These are phyloP conservation scores for Actinidia chinensis DNA, from an alignment of 179 eudicot species.

Conservation along the genomic window DNA sequence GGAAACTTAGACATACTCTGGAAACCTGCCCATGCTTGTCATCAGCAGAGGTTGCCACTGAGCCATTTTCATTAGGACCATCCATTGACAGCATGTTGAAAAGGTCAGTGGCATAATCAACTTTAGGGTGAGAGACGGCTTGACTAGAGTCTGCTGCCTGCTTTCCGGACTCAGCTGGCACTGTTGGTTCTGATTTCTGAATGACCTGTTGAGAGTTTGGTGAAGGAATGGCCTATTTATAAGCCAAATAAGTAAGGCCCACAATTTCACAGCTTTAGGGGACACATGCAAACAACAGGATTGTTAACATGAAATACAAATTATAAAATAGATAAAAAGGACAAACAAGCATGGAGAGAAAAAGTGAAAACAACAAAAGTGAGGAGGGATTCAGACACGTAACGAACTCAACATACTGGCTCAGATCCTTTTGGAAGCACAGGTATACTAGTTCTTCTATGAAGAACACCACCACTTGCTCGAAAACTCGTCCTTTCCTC, in stretches of 20 bases:
- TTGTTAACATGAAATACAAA: not conserved
- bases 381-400: conserved; percentile 11
- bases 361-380: not conserved
- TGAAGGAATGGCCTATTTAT: conserved; percentile 46
- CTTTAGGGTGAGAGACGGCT: no score
- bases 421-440: conserved; percentile 78
- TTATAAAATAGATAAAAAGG: not conserved
- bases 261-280: not conserved
- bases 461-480: conserved; percentile 38
- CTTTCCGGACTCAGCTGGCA: no score
- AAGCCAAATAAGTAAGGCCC: conserved; percentile 23
- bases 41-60: no score
- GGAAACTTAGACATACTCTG: no score
- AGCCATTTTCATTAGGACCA: no score
- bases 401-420: conserved; percentile 43
- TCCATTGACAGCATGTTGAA: no score
- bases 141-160: no score
- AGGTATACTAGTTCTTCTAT: conserved; percentile 62
- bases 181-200: conserved; percentile 51
- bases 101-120: no score
- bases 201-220: conserved; percentile 48
- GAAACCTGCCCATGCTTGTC: no score
- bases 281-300: not conserved
- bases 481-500: conserved; percentile 54
- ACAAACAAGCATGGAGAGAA: conserved; percentile 4